Evolutionary conservation across 208 protist genomes (phyloP), one percentile per base, ranked within the genome.

Genomic region (Acanthamoeba triangularis): DNA sequence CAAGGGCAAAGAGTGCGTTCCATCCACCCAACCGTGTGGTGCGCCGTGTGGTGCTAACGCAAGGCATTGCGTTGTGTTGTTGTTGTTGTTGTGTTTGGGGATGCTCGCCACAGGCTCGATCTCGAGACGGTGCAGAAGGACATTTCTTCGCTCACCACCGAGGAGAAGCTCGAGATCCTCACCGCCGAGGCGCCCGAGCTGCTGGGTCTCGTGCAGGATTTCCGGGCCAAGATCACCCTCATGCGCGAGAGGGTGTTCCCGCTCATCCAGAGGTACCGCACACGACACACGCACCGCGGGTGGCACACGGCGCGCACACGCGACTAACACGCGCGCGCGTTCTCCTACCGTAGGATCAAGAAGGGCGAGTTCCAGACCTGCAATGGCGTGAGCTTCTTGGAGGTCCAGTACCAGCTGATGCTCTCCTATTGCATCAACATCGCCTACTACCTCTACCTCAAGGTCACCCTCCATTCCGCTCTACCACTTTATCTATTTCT

Each of bases 401-500:
- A 96, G 41, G 95, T 93, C 16, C 90, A 96, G 94, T 96, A 92
- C 82, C 93, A 94, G 95, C 97, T 99, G 80, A 98, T 99, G 98
- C 97, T 99, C 37, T 98, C 98, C 93, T 99, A 99, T 96, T 99
- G 98, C 98, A 99, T 99, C 98, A 98, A 99, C 96, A 98, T 99
- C 54, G 98, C 97, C 35, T 99, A 99, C 94, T 99, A 99, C 94
- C 97, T 99, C 44, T 97, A 99, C 44, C 95, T 99, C 56, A 99
- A 99, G 96, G 93, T 94, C 56, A 65, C 28, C 69, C 37, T 54
- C 49, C 14, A 54, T 18, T 54, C 14, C 49, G 49, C 49, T 11
- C 10, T 54, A 67, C 2, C 16, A 7, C 2, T 67, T 28, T 67
- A 7, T 28, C 37, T 41, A 41, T 41, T 41, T 4, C 37, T 41